Evolutionary conservation across 768 basidiomycete species (phyloP).

Genomic region (Psilocybe subaeruginosa): DNA sequence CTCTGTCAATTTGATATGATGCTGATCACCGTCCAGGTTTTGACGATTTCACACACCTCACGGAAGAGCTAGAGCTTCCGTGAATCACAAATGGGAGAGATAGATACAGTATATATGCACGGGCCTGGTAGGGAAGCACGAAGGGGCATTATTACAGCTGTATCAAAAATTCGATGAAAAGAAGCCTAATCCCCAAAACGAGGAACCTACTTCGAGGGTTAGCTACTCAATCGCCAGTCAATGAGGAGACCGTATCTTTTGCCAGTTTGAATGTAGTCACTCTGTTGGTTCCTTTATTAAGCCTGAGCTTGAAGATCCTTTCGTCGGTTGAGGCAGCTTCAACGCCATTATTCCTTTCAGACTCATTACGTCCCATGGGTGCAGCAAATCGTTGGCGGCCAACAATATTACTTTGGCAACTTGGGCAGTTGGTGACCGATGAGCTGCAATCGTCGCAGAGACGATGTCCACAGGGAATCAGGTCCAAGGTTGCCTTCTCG

Average conservation of each 20-base stretch:
- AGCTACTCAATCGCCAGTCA: conserved; percentile 2
- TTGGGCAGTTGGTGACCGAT: conserved; percentile 1
- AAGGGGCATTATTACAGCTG: too few species aligned
- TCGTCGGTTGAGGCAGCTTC: conserved; percentile 11
- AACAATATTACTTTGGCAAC: conserved; percentile 4
- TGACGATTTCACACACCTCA: too few species aligned
- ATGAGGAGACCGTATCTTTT: neutral
- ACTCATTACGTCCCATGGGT: conserved; percentile 6
- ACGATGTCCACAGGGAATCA: conserved; percentile 9
- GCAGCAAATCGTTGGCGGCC: conserved; percentile 8
- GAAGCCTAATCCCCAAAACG: too few species aligned
- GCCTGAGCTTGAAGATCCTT: conserved; percentile 7
- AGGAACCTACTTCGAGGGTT: too few species aligned
- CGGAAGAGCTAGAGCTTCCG: too few species aligned
- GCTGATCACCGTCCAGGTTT: too few species aligned
- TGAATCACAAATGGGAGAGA: too few species aligned
- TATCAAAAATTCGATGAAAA: too few species aligned
- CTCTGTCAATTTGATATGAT: too few species aligned
- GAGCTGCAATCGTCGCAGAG: conserved; percentile 15
- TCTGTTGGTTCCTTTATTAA: neutral
- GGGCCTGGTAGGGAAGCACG: too few species aligned
- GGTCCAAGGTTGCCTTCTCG: conserved; percentile 11
- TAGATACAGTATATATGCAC: too few species aligned
- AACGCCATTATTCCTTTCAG: conserved; percentile 7
- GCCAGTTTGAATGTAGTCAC: conserved; percentile 7